phyloP scores from a whole-genome alignment of 1,284 basidiomycete genomes.

The Cutaneotrichosporon sp. region DNA sequence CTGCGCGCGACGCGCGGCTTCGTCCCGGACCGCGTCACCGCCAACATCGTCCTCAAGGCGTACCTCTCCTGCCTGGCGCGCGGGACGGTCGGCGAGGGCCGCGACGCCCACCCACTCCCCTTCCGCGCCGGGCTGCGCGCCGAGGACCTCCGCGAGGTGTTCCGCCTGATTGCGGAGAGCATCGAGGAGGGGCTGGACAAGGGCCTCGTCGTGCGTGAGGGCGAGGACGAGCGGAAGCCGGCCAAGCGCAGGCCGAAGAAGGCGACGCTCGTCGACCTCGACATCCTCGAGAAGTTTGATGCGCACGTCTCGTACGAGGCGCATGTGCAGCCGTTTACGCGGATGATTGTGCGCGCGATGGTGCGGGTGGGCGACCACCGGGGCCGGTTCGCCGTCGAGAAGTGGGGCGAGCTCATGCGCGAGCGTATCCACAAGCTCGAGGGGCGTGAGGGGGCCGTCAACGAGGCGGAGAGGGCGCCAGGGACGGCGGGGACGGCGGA shows the following conservation, averaged over 20 bases:
- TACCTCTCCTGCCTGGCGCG: constrained; percentile 32
- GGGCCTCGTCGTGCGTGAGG: not conserved
- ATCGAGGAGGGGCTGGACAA: constrained; percentile 14
- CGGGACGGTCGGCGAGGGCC: constrained; percentile 5
- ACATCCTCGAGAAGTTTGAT: constrained; percentile 12
- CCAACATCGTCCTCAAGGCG: constrained; percentile 44
- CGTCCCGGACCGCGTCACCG: constrained; percentile 45
- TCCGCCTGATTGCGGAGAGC: constrained; percentile 17
- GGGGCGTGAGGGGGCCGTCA: not conserved
- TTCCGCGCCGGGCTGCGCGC: constrained; percentile 6
- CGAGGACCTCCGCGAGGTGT: constrained; percentile 23
- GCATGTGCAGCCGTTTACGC: constrained; percentile 39
- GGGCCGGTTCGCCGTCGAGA: constrained; percentile 16
- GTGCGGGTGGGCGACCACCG: constrained; percentile 30
- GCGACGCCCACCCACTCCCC: constrained; percentile 7
- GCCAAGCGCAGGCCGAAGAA: not conserved
- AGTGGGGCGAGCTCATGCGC: constrained; percentile 9
- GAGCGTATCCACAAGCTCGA: constrained; percentile 2
- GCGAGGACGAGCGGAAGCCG: not conserved
- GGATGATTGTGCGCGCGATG: constrained; percentile 33
- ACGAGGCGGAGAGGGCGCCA: not conserved
- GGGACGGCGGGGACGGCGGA: not conserved
- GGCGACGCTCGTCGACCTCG: not conserved
- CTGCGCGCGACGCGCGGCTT: constrained; percentile 38
- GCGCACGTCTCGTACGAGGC: constrained; percentile 19